These are phyloP conservation scores for Toxoplasma gondii DNA, from an alignment of 169 alveolate genomes.

Conservation along the genomic window DNA sequence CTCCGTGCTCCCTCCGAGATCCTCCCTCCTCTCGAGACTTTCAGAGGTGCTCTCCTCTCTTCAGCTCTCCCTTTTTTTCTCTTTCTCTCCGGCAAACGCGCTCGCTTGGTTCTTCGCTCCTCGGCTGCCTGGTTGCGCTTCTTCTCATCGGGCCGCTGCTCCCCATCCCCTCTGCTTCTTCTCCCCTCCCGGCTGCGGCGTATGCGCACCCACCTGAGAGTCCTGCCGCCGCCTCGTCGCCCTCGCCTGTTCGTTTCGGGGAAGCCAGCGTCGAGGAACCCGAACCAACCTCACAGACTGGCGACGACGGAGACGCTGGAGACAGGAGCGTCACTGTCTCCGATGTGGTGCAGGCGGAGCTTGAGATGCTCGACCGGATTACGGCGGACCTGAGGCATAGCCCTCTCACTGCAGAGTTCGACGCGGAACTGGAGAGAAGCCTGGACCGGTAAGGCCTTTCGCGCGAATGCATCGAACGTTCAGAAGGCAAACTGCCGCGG, in stretches of 20 bases:
- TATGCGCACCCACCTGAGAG: too few species aligned
- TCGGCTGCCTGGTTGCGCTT: too few species aligned
- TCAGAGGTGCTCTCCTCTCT: too few species aligned
- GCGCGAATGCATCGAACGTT: neutral
- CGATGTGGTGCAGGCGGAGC: neutral
- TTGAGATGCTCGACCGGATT: neutral
- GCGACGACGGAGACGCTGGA: neutral
- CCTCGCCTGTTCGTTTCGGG: neutral
- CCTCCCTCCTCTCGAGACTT: too few species aligned
- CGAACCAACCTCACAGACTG: neutral
- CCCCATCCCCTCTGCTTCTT: too few species aligned
- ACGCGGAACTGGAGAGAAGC: neutral
- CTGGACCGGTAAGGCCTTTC: neutral
- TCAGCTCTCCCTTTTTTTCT: too few species aligned
- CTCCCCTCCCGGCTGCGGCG: too few species aligned
- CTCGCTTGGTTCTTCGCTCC: too few species aligned
- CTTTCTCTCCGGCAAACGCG: too few species aligned
- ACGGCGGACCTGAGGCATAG: neutral
- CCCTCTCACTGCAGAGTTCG: neutral
- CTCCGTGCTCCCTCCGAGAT: too few species aligned
- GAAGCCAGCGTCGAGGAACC: neutral
- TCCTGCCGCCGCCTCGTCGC: neutral
- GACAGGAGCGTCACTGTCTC: neutral
- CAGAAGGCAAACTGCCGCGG: too few species aligned
- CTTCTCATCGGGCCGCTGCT: too few species aligned